Evolutionary conservation across 768 basidiomycete species (phyloP).

Genomic region (Psilocybe tampanensis): DNA sequence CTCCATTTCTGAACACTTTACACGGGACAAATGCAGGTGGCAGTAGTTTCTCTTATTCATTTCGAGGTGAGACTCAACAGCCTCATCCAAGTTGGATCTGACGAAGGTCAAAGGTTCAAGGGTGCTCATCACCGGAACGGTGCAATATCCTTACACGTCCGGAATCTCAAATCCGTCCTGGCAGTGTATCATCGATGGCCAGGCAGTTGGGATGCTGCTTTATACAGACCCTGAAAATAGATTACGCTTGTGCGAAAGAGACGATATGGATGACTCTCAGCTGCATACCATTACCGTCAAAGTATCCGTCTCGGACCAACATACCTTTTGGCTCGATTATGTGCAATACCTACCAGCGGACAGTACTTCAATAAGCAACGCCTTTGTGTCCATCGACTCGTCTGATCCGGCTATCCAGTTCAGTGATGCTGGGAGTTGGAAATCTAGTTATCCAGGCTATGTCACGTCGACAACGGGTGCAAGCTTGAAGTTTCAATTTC

Average conservation of each 20-base stretch:
- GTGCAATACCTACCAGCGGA: background rate
- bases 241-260: background rate
- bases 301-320: background rate
- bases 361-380: background rate
- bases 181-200: constrained; percentile 14
- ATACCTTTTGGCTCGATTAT: constrained; percentile 2
- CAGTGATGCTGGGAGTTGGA: constrained; percentile 18
- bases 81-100: background rate
- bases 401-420: background rate
- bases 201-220: background rate
- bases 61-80: constrained; percentile 10
- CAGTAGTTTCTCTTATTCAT: constrained; percentile 18
- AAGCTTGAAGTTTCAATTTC: constrained; percentile 24
- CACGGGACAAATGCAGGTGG: constrained; percentile 18
- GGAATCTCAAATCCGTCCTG: constrained; percentile 11
- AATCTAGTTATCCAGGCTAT: background rate
- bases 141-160: constrained; percentile 7
- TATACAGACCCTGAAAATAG: background rate
- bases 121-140: constrained; percentile 11
- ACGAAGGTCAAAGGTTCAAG: constrained; percentile 3
- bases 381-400: background rate
- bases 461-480: constrained; percentile 17
- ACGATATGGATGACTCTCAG: background rate
- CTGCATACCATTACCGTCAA: background rate
- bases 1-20: constrained; percentile 17